Conservation (phyloP, 305 asterid species). For the Fraxinus angustifolia region DNA sequence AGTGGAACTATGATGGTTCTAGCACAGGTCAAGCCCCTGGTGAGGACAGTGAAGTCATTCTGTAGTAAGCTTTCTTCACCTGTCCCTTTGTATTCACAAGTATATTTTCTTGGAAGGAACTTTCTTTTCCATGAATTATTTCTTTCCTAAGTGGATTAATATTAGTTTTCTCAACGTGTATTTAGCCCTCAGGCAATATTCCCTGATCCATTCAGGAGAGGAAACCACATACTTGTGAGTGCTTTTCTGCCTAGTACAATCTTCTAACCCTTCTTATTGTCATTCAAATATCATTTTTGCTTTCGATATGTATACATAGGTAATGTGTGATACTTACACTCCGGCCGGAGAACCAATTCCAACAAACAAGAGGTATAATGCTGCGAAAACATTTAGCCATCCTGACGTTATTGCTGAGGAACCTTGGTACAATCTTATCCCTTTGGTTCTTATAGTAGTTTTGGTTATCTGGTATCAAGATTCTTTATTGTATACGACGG, state of each 20-base stretch:
- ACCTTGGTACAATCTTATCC: constrained; percentile 46
- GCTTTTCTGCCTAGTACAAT: background rate
- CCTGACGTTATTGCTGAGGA: constrained; percentile 56
- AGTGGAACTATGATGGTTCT: constrained; percentile 84
- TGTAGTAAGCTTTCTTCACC: constrained; percentile 39
- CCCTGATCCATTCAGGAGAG: constrained; percentile 78
- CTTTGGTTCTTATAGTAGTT: background rate
- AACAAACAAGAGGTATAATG: constrained; percentile 66
- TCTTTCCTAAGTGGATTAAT: background rate
- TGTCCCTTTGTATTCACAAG: background rate
- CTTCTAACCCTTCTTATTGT: background rate
- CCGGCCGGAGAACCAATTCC: constrained; percentile 80
- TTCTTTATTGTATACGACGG: background rate
- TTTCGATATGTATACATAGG: constrained; percentile 33
- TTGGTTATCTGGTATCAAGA: background rate
- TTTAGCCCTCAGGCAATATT: constrained; percentile 72
- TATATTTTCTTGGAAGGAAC: background rate
- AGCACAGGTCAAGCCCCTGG: constrained; percentile 87
- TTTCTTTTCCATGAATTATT: background rate
- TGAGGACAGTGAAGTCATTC: constrained; percentile 77
- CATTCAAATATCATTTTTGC: background rate
- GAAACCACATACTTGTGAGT: constrained; percentile 70
- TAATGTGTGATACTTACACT: constrained; percentile 74
- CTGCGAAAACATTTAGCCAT: constrained; percentile 54
- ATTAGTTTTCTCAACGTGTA: background rate